Base-by-base conservation (phyloP, 1,284 basidiomycete genomes). In the Irpex sp. region DNA sequence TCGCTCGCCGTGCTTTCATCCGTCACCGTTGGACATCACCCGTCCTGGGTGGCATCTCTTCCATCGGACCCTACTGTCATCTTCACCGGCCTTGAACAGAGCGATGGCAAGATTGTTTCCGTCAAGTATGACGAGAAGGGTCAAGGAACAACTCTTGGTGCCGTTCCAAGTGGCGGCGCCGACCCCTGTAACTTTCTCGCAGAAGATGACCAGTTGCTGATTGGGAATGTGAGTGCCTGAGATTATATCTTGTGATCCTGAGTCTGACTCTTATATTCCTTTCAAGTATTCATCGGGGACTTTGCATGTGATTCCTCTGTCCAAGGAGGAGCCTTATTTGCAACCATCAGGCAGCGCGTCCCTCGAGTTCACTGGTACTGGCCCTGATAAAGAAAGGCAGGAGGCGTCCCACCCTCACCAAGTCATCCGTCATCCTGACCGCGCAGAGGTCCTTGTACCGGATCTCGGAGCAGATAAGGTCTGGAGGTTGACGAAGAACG, bases 381-480 rank as follows among this genome's bases (percentile, higher is more conserved):
- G 90, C 0, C 87, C 87, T 2, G 80, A 88, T 70, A 69, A 69
- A 33, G 79, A 79, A n/a, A 81, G 90, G 37, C 90, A 93, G 68
- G 78, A 82, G 61, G 73, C 73, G 2, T 79, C 90, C 1, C 90
- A 93, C 70, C 86, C 88, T 0, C 90, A 93, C 72, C 87, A 92
- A 68, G 81, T 85, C 37, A 69, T 81, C 60, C 68, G 83, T 54
- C 76, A 79, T 56, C 66, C 76, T 2, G 68, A 75, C 39, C 74
- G 76, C 57, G 72, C 79, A 21, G 88, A 91, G 67, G 73, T 92
- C 8, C 77, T 92, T 19, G 79, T 92, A 1, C 86, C 90, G 1
- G 89, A 92, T 71, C 76, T 92, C 2, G 90, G 90, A 8, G 77
- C 83, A 1, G 90, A 92, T 70, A 79, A 79, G 60, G 80, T 89